Percentiles rank a stretch among this genome's conserved stretches.
These are phyloP conservation scores for Stentor coeruleus DNA, from an alignment of 73 alveolate genomes.

Conservation along the genomic window DNA sequence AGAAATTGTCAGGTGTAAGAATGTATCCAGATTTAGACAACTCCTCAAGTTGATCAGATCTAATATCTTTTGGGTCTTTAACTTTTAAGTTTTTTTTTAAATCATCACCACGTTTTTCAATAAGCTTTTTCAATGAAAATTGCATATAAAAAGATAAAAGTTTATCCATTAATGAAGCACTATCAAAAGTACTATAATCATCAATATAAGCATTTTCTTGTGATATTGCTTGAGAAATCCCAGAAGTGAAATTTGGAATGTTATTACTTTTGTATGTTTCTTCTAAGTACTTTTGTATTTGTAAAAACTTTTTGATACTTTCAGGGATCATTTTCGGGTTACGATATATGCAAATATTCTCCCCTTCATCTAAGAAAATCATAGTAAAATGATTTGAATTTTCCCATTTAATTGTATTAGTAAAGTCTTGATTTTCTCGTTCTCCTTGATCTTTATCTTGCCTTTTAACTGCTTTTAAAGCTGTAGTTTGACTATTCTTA, in stretches of 20 bases:
- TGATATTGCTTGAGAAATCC: neutral
- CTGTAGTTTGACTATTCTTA: neutral
- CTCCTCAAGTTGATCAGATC: too few species aligned
- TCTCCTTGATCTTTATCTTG: neutral
- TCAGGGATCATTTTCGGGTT: neutral
- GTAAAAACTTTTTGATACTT: neutral
- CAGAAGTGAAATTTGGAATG: too few species aligned
- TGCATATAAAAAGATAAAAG: neutral
- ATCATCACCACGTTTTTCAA: too few species aligned
- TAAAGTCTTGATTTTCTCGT: neutral
- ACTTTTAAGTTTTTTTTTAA: too few species aligned
- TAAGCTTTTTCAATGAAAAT: neutral
- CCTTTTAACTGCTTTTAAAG: neutral
- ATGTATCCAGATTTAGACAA: conserved; percentile 37
- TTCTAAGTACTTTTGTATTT: neutral
- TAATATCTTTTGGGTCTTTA: too few species aligned
- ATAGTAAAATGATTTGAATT: neutral
- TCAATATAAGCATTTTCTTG: neutral
- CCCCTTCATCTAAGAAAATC: conserved; percentile 16
- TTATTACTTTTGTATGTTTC: neutral
- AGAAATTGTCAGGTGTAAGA: conserved; percentile 65
- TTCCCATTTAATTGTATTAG: conserved; percentile 19
- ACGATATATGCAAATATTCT: neutral
- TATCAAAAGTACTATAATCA: neutral
- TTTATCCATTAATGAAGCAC: neutral